Conservation (phyloP, 805 yeast species). For the Wickerhamomyces rabaulensis region DNA sequence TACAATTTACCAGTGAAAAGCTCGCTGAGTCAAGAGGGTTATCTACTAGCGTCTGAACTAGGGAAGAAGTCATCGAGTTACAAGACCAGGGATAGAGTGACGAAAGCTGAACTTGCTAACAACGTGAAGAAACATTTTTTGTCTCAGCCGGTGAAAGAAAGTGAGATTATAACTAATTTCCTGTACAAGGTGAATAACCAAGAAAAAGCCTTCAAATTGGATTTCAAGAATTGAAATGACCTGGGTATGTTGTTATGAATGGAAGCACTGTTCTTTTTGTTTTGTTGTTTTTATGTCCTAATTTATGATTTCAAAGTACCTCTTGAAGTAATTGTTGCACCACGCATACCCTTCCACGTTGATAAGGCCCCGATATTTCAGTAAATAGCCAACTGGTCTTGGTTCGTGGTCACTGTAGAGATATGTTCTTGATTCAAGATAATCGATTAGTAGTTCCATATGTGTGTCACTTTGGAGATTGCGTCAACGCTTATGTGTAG, state of each 20-base stretch:
- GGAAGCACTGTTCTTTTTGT: background rate
- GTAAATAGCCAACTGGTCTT: too few species aligned
- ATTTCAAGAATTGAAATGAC: slow-evolving; percentile 24
- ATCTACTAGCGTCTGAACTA: slow-evolving; percentile 59
- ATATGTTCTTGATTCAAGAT: too few species aligned
- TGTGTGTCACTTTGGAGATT: too few species aligned
- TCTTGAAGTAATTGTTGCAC: too few species aligned
- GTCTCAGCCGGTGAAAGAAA: slow-evolving; percentile 59
- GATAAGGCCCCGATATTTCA: too few species aligned
- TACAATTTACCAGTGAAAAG: slow-evolving; percentile 54
- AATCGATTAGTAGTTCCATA: too few species aligned
- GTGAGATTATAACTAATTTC: slow-evolving; percentile 83
- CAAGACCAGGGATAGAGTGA: slow-evolving; percentile 37
- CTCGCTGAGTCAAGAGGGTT: slow-evolving; percentile 64
- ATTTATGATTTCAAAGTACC: background rate
- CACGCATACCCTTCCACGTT: too few species aligned
- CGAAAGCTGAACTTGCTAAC: slow-evolving; percentile 55
- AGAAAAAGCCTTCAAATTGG: slow-evolving; percentile 38
- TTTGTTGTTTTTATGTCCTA: background rate
- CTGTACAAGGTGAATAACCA: slow-evolving; percentile 80
- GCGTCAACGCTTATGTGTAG: too few species aligned
- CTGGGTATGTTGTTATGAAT: too few species aligned
- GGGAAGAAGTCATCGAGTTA: slow-evolving; percentile 63
- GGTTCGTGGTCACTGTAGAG: too few species aligned
- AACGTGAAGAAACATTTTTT: slow-evolving; percentile 67